Conservation (phyloP, 1,284 basidiomycete species). For the Sanguinoderma infundibulare region DNA sequence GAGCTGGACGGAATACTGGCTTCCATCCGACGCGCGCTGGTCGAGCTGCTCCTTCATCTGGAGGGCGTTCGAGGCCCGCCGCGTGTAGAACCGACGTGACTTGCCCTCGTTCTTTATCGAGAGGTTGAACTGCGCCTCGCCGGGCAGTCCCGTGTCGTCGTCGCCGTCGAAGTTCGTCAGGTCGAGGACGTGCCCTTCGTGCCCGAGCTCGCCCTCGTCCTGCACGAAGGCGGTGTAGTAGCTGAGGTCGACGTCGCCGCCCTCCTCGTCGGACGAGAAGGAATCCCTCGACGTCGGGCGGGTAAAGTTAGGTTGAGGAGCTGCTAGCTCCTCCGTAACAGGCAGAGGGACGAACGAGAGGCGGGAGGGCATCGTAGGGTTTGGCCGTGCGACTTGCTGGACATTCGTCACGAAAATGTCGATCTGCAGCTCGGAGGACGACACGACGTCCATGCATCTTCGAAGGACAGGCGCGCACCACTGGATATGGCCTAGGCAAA, state of each 20-base stretch:
- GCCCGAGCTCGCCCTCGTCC: slow-evolving; percentile 43
- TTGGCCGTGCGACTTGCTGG: slow-evolving; percentile 27
- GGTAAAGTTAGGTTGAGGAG: slow-evolving; percentile 48
- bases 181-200: slow-evolving; percentile 65
- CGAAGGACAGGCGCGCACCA: slow-evolving; percentile 81
- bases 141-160: slow-evolving; percentile 65
- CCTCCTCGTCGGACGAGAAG: slow-evolving; percentile 34
- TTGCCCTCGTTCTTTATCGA: slow-evolving; percentile 73
- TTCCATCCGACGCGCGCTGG: slow-evolving; percentile 13
- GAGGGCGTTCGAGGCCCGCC: slow-evolving; percentile 39
- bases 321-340: slow-evolving; percentile 37
- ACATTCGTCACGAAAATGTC: slow-evolving; percentile 83
- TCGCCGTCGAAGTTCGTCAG: slow-evolving; percentile 86
- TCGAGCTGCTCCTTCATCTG: slow-evolving; percentile 25
- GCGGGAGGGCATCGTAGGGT: slow-evolving; percentile 4
- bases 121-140: slow-evolving; percentile 65
- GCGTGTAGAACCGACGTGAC: slow-evolving; percentile 59
- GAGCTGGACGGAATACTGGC: slow-evolving; percentile 15
- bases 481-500: slow-evolving; percentile 70
- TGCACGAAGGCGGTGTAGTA: slow-evolving; percentile 48
- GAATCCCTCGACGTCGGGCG: slow-evolving; percentile 14
- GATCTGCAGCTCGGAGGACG: slow-evolving; percentile 63
- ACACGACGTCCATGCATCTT: slow-evolving; percentile 68
- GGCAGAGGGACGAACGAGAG: slow-evolving; percentile 14
- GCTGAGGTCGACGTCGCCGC: slow-evolving; percentile 50